These are phyloP conservation scores for Blastobotrys muscicola DNA, from an alignment of 805 yeast genomes.

Conservation along the genomic window DNA sequence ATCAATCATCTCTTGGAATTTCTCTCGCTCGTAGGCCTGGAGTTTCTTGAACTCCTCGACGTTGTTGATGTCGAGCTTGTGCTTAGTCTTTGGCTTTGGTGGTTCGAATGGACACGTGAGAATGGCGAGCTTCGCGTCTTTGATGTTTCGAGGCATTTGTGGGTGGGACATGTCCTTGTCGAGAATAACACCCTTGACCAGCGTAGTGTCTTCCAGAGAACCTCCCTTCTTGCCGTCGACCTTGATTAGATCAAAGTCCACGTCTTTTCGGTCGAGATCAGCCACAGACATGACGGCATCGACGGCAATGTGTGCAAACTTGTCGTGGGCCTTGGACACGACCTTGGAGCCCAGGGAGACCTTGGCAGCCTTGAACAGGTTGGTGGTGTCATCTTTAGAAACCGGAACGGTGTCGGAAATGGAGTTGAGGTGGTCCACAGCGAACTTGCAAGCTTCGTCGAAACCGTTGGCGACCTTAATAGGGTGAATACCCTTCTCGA, in stretches of 20 bases:
- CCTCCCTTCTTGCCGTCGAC: slow-evolving; percentile 97
- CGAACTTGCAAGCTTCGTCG: slow-evolving; percentile 92
- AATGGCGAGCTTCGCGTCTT: slow-evolving; percentile 83
- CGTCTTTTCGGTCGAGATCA: slow-evolving; percentile 85
- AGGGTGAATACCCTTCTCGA: slow-evolving; percentile 96
- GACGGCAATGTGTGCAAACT: slow-evolving; percentile 94
- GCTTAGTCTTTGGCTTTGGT: slow-evolving; percentile 98
- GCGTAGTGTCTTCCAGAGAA: slow-evolving; percentile 69
- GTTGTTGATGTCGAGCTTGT: slow-evolving; percentile 84
- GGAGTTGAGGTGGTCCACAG: slow-evolving; percentile 63
- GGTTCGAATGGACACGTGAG: slow-evolving; percentile 99
- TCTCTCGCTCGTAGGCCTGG: slow-evolving; percentile 86
- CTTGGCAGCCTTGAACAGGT: slow-evolving; percentile 81
- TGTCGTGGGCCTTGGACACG: slow-evolving; percentile 87
- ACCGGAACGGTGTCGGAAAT: slow-evolving; percentile 60
- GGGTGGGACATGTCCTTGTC: slow-evolving; percentile 98
- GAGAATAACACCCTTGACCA: slow-evolving; percentile 84
- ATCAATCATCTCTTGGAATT: slow-evolving; percentile 84
- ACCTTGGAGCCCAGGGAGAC: slow-evolving; percentile 93
- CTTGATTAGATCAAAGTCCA: slow-evolving; percentile 92
- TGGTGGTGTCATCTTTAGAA: slow-evolving; percentile 34
- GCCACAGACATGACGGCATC: slow-evolving; percentile 91
- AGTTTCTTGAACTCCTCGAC: slow-evolving; percentile 88
- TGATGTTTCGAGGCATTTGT: slow-evolving; percentile 82
- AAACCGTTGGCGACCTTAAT: slow-evolving; percentile 94